Evolutionary conservation across 805 yeast species (phyloP).

Genomic region (Ogataea pignaliae): DNA sequence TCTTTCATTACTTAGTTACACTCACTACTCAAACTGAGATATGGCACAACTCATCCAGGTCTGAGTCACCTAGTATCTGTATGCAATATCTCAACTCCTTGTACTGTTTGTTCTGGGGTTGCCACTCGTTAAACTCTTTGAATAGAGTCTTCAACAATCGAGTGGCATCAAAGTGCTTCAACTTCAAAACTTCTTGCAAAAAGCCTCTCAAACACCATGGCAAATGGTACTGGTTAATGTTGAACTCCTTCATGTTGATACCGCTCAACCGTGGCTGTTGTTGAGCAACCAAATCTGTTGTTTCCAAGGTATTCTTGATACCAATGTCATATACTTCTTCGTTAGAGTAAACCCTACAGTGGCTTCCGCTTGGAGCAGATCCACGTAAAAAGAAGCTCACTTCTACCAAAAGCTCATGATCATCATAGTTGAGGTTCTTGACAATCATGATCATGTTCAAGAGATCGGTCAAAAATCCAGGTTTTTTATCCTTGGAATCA

Average conservation of each 20-base stretch:
- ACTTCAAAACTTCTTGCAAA: slow-evolving; percentile 51
- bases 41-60: too few species aligned
- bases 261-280: slow-evolving; percentile 32
- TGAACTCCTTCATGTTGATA: slow-evolving; percentile 43
- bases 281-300: slow-evolving; percentile 50
- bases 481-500: slow-evolving; percentile 37
- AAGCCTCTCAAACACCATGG: slow-evolving; percentile 94
- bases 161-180: slow-evolving; percentile 47
- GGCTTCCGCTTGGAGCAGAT: slow-evolving; percentile 71
- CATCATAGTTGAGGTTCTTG: slow-evolving; percentile 26
- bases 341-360: slow-evolving; percentile 52
- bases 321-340: slow-evolving; percentile 78
- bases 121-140: slow-evolving; percentile 72
- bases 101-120: slow-evolving; percentile 70
- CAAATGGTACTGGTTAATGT: slow-evolving; percentile 74
- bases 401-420: slow-evolving; percentile 42
- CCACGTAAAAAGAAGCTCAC: slow-evolving; percentile 75
- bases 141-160: slow-evolving; percentile 40
- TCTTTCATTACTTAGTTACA: too few species aligned
- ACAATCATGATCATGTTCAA: slow-evolving; percentile 19
- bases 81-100: slow-evolving; percentile 69
- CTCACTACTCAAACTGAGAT: too few species aligned
- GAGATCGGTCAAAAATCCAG: slow-evolving; percentile 38
- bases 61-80: slow-evolving; percentile 19
- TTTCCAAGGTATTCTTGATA: slow-evolving; percentile 66